Evolutionary conservation across 2,329 filamentous ascomycete genomes (phyloP).

Genomic region (Nectriaceae sp.): DNA sequence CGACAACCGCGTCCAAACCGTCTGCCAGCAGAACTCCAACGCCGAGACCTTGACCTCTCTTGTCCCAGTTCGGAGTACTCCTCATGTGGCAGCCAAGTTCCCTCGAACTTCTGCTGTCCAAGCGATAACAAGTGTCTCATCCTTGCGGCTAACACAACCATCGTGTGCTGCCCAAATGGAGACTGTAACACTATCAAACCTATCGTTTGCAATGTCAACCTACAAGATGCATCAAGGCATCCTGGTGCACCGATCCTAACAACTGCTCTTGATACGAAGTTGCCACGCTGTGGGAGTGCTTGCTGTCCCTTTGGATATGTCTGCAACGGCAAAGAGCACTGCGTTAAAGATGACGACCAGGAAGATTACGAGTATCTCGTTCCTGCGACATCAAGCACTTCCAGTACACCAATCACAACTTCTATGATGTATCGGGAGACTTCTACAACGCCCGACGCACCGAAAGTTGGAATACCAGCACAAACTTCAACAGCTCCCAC

Average conservation of each 20-base stretch:
- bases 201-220: slow-evolving; percentile 22
- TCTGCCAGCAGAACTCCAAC: not conserved
- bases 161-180: slow-evolving; percentile 25
- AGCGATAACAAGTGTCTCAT: slow-evolving; percentile 20
- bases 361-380: slow-evolving; percentile 20
- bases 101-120: slow-evolving; percentile 25
- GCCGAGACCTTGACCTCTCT: slow-evolving; percentile 1
- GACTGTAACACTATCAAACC: slow-evolving; percentile 21
- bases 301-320: slow-evolving; percentile 30
- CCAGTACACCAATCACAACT: slow-evolving; percentile 5
- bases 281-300: slow-evolving; percentile 20
- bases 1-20: slow-evolving; percentile 11
- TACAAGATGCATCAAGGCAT: slow-evolving; percentile 18
- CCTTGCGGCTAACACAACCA: slow-evolving; percentile 29
- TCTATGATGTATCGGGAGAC: slow-evolving; percentile 19
- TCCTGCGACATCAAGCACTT: slow-evolving; percentile 7
- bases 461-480: slow-evolving; percentile 3
- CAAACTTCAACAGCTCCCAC: slow-evolving; percentile 9
- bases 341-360: slow-evolving; percentile 23
- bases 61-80: slow-evolving; percentile 19
- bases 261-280: slow-evolving; percentile 16
- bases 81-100: slow-evolving; percentile 20
- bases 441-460: slow-evolving; percentile 15
- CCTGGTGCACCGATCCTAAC: slow-evolving; percentile 23
- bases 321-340: slow-evolving; percentile 18